Base-by-base conservation (phyloP, 75 land plant genomes). In the Cupressus sempervirens region DNA sequence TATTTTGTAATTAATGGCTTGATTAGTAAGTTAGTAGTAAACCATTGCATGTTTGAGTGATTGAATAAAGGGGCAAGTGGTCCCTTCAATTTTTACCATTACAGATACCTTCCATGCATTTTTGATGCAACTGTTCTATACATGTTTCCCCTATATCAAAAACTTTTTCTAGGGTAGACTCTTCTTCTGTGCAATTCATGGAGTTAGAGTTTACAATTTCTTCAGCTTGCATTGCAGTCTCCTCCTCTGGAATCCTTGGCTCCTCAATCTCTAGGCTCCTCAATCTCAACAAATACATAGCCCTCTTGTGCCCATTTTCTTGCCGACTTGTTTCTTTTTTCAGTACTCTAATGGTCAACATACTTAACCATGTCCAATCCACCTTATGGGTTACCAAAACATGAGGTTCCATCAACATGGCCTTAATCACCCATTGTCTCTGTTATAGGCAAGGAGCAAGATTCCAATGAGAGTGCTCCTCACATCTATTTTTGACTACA, bases 351-450 rank as follows among this genome's bases (percentile, higher is more conserved):
- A 83, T 52, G 97, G 29, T n/a, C n/a, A n/a, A n/a, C n/a, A 98
- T 89, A 4, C 99, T 99, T 30, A 96, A 81, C 99, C 99, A 98
- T 54, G 99, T 86, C 88, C 92, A 98, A 84, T 98, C 96, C 88
- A 89, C 91, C 84, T 94, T 98, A 86, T 98, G 99, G 26, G 89
- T 90, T 20, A 98, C 88, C 45, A 98, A 90, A 18, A 97, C 15
- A 80, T 88, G 92, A 41, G 99, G 99, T 67, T 91, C 88, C 50
- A 87, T 80, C 76, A 98, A 80, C 32, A 98, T 83, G 14, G 95
- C 99, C 93, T 96, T 93, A 41, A 96, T 80, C 18, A 96, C 96
- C 62, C 95, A 75, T 85, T 92, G 96, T 34, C 97, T 91, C 86
- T 92, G 88, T 83, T 91, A 88, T 36, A 98, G 46, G 77, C 99